Percentiles rank a stretch among this genome's conserved stretches.
Evolutionary conservation across 1,139 yeast genomes (phyloP).

Genomic region (Diutina rugosa): DNA sequence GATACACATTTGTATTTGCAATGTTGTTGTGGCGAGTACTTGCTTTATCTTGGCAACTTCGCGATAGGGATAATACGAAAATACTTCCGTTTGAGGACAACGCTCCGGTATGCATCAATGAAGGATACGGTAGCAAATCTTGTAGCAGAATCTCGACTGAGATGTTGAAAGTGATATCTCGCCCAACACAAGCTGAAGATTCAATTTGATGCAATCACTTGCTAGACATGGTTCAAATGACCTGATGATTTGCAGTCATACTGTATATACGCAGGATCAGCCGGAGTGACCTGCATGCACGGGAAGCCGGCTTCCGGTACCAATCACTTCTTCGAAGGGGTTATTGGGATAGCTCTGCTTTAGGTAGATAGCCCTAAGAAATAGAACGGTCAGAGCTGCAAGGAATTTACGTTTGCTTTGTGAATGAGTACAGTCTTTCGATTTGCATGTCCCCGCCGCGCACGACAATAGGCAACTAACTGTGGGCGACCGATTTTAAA

Average conservation of each 20-base stretch:
- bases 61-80: not conserved
- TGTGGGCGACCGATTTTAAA: not conserved
- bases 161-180: not conserved
- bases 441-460: not conserved
- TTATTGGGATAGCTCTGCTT: too few relatives aligned
- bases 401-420: not conserved
- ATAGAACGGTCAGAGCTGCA: not conserved
- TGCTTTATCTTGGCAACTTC: not conserved
- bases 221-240: not conserved
- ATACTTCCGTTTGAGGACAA: not conserved
- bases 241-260: not conserved
- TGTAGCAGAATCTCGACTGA: not conserved
- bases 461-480: not conserved
- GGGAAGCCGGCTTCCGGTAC: not conserved
- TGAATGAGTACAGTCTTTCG: not conserved
- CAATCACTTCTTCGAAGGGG: too few relatives aligned
- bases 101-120: not conserved
- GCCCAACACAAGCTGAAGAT: not conserved
- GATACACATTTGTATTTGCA: not conserved
- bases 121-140: not conserved
- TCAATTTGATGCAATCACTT: not conserved
- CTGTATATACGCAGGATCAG: not conserved
- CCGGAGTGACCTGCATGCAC: not conserved
- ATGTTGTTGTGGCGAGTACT: not conserved
- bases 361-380: too few relatives aligned